Conservation (phyloP, 805 yeast species). For the Saccharomycopsis sp. region DNA sequence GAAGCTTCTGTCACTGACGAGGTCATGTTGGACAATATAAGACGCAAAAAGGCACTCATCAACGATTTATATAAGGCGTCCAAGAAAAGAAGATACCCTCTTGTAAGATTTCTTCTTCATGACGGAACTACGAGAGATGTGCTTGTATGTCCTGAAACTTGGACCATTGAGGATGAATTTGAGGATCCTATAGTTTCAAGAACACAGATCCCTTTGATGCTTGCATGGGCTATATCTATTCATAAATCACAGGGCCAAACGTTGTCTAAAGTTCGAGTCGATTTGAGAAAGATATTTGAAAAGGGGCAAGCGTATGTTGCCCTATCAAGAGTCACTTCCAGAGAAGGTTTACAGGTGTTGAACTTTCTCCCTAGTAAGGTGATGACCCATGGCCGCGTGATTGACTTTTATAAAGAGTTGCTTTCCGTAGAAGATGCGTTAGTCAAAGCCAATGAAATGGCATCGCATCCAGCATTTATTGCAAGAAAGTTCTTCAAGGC, state of each 20-base stretch:
- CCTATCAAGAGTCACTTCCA: slow-evolving; percentile 76
- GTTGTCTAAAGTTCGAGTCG: slow-evolving; percentile 66
- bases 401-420: slow-evolving; percentile 55
- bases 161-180: slow-evolving; percentile 72
- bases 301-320: slow-evolving; percentile 97
- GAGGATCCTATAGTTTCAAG: slow-evolving; percentile 61
- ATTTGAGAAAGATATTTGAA: slow-evolving; percentile 70
- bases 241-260: slow-evolving; percentile 97
- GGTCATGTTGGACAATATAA: slow-evolving; percentile 28
- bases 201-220: slow-evolving; percentile 74
- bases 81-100: slow-evolving; percentile 50
- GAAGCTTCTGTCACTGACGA: slow-evolving; percentile 25
- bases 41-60: slow-evolving; percentile 42
- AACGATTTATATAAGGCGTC: slow-evolving; percentile 39
- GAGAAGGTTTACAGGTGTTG: slow-evolving; percentile 75
- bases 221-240: slow-evolving; percentile 96
- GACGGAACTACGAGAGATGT: slow-evolving; percentile 57
- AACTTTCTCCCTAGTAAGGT: slow-evolving; percentile 64
- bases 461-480: slow-evolving; percentile 34
- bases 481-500: slow-evolving; percentile 36
- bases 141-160: slow-evolving; percentile 72
- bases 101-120: slow-evolving; percentile 67
- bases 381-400: slow-evolving; percentile 63
- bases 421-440: slow-evolving; percentile 35
- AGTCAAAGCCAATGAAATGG: slow-evolving; percentile 34